phyloP scores from a whole-genome alignment of 306 rosid species.

The Arachis hypogaea region DNA sequence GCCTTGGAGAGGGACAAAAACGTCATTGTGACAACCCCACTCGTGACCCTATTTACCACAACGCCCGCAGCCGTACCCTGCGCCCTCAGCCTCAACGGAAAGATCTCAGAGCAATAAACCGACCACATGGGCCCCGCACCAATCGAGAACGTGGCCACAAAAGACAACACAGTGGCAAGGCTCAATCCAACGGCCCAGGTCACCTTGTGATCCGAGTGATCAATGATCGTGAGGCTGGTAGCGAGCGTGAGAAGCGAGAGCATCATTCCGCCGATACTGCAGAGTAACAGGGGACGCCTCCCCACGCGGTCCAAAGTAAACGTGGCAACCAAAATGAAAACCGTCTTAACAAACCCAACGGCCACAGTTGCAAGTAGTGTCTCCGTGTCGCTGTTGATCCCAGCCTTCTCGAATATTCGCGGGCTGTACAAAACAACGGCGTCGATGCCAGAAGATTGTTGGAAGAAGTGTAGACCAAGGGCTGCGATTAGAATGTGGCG shows the following conservation, averaged over 20 bases:
- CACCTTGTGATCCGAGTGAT: neutral
- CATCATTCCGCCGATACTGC: conserved; percentile 69
- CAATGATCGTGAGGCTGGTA: conserved; percentile 51
- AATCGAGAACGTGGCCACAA: conserved; percentile 69
- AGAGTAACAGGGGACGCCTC: conserved; percentile 67
- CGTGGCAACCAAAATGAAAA: conserved; percentile 73
- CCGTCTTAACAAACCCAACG: conserved; percentile 66
- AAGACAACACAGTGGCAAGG: conserved; percentile 48
- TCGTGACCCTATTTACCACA: conserved; percentile 54
- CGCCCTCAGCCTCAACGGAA: conserved; percentile 79
- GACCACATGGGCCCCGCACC: conserved; percentile 83
- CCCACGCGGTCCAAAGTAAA: conserved; percentile 65
- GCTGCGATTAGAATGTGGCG: conserved; percentile 67
- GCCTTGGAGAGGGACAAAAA: conserved; percentile 60
- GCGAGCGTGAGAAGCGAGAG: conserved; percentile 51
- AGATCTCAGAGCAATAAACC: conserved; percentile 76
- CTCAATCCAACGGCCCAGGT: conserved; percentile 69
- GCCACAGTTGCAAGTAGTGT: conserved; percentile 69
- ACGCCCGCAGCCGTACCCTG: conserved; percentile 73
- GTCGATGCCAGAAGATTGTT: conserved; percentile 75
- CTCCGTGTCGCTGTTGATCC: conserved; percentile 35
- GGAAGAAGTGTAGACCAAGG: conserved; percentile 76
- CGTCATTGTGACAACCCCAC: conserved; percentile 72
- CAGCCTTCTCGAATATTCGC: conserved; percentile 63
- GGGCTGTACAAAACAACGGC: conserved; percentile 85